These are phyloP conservation scores for Monosporozyma solicola DNA, from an alignment of 805 yeast genomes.

Conservation along the genomic window DNA sequence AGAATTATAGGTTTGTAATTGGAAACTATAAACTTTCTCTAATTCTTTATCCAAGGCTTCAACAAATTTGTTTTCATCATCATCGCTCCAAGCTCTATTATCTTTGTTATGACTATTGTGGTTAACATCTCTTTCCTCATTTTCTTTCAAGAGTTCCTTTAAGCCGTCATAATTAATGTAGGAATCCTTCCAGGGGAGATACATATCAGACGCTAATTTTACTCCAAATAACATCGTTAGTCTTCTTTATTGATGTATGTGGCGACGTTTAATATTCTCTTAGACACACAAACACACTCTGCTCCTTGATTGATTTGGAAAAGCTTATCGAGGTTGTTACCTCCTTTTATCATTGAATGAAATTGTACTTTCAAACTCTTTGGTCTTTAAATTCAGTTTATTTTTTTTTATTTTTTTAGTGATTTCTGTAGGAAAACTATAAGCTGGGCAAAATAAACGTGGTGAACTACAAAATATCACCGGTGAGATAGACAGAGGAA, in stretches of 20 bases:
- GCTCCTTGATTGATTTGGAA: neutral
- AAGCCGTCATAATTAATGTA: conserved; percentile 59
- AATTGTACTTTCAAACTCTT: neutral
- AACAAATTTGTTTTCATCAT: conserved; percentile 64
- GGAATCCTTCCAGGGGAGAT: conserved; percentile 78
- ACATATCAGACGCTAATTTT: conserved; percentile 70
- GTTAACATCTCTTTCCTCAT: conserved; percentile 5
- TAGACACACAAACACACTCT: neutral
- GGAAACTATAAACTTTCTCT: conserved; percentile 72
- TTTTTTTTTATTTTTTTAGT: too few relatives aligned
- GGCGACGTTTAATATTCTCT: neutral
- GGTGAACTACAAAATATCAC: too few relatives aligned
- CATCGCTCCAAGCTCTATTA: conserved; percentile 46
- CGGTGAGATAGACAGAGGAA: too few relatives aligned
- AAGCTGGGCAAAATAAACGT: too few relatives aligned
- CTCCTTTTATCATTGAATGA: neutral
- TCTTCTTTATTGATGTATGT: neutral
- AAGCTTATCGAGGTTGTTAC: neutral
- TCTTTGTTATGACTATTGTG: neutral
- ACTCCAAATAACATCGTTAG: conserved; percentile 72
- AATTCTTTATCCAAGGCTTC: conserved; percentile 56
- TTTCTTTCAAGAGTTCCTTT: conserved; percentile 61
- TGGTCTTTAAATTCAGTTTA: neutral
- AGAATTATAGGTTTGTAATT: conserved; percentile 54
- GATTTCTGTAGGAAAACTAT: too few relatives aligned